Base-by-base conservation (phyloP, 2,329 filamentous ascomycete species). In the Paramyrothecium roridum region DNA sequence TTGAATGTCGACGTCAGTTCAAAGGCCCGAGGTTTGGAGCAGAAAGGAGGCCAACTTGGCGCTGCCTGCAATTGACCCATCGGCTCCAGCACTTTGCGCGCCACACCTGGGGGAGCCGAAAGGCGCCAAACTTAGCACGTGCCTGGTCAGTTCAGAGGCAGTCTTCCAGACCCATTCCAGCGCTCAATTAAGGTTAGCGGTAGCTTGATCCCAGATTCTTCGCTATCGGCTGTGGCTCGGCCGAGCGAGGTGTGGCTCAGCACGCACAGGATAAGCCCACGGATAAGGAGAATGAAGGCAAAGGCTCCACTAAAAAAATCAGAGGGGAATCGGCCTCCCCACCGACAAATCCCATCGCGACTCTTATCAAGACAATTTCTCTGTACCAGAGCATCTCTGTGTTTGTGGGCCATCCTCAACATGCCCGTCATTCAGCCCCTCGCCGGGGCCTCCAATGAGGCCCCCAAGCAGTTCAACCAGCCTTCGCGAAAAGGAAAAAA, bases 401-500 rank as follows among this genome's bases (percentile, higher is more conserved):
- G 46, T 56, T 54, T 57, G 53, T 57, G 54, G 59, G 56, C 50
- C 50, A 52, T 26, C 53, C 30, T 43, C 59, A 69, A 60, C 13
- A 86, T 86, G 83, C 80, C 82, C n/a, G 75, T 81, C 23, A 64
- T 85, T 26, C 73, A 75, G 61, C 73, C 76, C 50, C 73, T 73
- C 50, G 61, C 62, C 11, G 72, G 77, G 45, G 80, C 75, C 57
- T 74, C 81, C 37, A 73, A 75, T 13, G 74, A 80, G 37, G 88
- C 90, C 19, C 93, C 92, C 12, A 85, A 87, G 59, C 91, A 96
- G 63, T 86, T 88, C 75, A 92, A 85, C 60, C 95, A 99, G 73
- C 85, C 92, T 23, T 98, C 93, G 6, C 84, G 95, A 70, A 99
- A 99, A 73, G 95, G 96, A 65, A 98, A 98, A 76, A 98, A 96